Evolutionary conservation across 179 eudicot species (phyloP).

Genomic region (Beta lomatogona): DNA sequence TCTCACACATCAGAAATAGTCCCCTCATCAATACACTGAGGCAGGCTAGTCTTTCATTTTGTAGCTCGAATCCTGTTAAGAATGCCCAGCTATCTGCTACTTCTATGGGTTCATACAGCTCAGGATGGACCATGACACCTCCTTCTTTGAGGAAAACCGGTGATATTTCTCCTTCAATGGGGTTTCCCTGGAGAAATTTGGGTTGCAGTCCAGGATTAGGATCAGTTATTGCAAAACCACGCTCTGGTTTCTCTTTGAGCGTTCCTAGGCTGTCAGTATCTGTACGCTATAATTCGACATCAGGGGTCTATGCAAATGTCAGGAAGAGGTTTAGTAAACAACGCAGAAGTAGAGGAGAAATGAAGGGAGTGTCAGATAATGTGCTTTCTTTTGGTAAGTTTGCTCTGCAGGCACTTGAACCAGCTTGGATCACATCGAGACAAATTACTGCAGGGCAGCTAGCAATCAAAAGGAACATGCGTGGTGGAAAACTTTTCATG

Average conservation of each 20-base stretch:
- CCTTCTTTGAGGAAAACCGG: slow-evolving; percentile 30
- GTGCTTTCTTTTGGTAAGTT: slow-evolving; percentile 35
- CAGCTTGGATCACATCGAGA: slow-evolving; percentile 37
- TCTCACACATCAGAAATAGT: slow-evolving; percentile 45
- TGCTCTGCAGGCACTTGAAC: slow-evolving; percentile 35
- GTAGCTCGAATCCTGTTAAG: slow-evolving; percentile 36
- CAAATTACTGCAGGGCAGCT: slow-evolving; percentile 36
- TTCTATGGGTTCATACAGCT: slow-evolving; percentile 31
- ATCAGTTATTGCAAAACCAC: slow-evolving; percentile 31
- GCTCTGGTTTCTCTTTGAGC: slow-evolving; percentile 34
- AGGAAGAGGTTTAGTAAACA: slow-evolving; percentile 31
- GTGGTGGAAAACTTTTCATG: slow-evolving; percentile 32
- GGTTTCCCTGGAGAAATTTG: slow-evolving; percentile 27
- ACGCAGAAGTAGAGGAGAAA: slow-evolving; percentile 36
- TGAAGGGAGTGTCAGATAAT: slow-evolving; percentile 32
- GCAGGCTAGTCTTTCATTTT: slow-evolving; percentile 29
- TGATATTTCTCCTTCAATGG: slow-evolving; percentile 31
- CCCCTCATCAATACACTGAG: slow-evolving; percentile 39
- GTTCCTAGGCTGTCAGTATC: slow-evolving; percentile 31
- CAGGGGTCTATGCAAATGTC: slow-evolving; percentile 38
- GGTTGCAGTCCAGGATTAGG: slow-evolving; percentile 33
- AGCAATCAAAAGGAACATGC: slow-evolving; percentile 39
- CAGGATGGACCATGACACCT: slow-evolving; percentile 20
- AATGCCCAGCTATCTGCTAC: slow-evolving; percentile 28
- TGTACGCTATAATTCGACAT: slow-evolving; percentile 42